Conservation (phyloP, 2,329 filamentous ascomycete genomes). For the Penicillium sp. region DNA sequence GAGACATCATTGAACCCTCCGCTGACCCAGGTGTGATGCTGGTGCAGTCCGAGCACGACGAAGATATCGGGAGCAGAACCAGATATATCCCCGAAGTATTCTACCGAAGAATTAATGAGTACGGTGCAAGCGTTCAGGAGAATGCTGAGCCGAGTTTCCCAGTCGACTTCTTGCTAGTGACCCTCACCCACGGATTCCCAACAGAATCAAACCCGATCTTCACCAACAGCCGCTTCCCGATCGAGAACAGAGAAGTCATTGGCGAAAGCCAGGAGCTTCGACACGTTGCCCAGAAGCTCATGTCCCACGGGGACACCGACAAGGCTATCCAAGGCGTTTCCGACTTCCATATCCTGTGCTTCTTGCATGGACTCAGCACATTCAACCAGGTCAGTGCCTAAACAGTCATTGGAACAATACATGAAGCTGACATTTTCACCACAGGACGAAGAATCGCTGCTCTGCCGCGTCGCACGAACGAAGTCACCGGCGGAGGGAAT, state of each 20-base stretch:
- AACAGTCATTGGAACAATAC: background rate
- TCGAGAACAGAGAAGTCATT: slow-evolving; percentile 87
- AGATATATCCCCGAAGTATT: slow-evolving; percentile 98
- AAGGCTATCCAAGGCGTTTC: slow-evolving; percentile 71
- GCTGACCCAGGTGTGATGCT: slow-evolving; percentile 93
- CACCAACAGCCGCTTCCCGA: slow-evolving; percentile 70
- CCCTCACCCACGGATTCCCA: slow-evolving; percentile 94
- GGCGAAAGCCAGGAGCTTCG: slow-evolving; percentile 82
- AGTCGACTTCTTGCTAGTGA: slow-evolving; percentile 94
- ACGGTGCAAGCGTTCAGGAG: slow-evolving; percentile 92
- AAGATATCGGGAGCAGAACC: slow-evolving; percentile 66
- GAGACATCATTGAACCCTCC: slow-evolving; percentile 92
- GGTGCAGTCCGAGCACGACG: slow-evolving; percentile 87
- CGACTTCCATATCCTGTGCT: slow-evolving; percentile 93
- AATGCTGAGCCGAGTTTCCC: slow-evolving; percentile 96
- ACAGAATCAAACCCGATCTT: slow-evolving; percentile 77
- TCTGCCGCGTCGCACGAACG: slow-evolving; percentile 80
- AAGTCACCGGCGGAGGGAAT: slow-evolving; percentile 80
- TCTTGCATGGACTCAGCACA: slow-evolving; percentile 76
- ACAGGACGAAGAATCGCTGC: slow-evolving; percentile 84
- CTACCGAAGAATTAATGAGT: slow-evolving; percentile 93
- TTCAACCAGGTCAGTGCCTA: slow-evolving; percentile 72
- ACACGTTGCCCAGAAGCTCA: slow-evolving; percentile 68
- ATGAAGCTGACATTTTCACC: slow-evolving; percentile 16
- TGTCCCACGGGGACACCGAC: slow-evolving; percentile 63